Base-by-base conservation (phyloP, 2,329 filamentous ascomycete genomes). In the Bisporella sp. region DNA sequence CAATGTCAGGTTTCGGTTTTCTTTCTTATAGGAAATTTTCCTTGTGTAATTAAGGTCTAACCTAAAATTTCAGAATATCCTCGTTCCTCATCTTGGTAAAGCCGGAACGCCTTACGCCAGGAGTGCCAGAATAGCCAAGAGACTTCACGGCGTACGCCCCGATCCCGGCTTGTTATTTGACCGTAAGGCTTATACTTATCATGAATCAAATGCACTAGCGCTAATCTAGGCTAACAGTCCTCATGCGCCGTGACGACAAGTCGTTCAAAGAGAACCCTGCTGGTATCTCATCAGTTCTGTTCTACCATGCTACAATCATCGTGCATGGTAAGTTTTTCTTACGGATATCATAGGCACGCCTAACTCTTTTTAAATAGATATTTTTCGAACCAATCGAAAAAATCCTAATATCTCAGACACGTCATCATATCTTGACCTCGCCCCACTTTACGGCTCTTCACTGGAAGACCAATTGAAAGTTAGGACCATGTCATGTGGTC, bases 221-320 rank as follows among this genome's bases (percentile, higher is more conserved):
- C 53, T 74, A 80, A 54, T 72, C 81, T 49, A 86, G 89, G 62
- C 82, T 84, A 84, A 84, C 46, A 77, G 41, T 28, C 30, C 41
- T n/a, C 30, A 43, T 13, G 41, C 28, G 11, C 28, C 41, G 11
- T 29, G 12, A 13, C n/a, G n/a, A 12, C 13, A 13, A 28, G n/a
- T n/a, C 8, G 35, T 39, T 39, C n/a, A 9, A n/a, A 8, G 28
- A 43, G 28, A 13, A 11, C 13, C 11, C 28, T 43, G 13, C 43
- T 47, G 9, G 81, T 12, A 81, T 90, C 41, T 89, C 85, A 32
- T 30, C 0, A 85, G 82, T 89, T 69, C 70, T 91, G 12, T 89
- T 88, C 65, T 89, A 89, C 57, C 71, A 87, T 41, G 87, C 85
- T 0, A 81, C 84, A 5, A 84, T 91, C 59, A 79, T 81, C 53